Percentiles rank a stretch among this genome's conserved stretches.
phyloP scores from a whole-genome alignment of 1,284 basidiomycete species.

The Chalciporus sp. region DNA sequence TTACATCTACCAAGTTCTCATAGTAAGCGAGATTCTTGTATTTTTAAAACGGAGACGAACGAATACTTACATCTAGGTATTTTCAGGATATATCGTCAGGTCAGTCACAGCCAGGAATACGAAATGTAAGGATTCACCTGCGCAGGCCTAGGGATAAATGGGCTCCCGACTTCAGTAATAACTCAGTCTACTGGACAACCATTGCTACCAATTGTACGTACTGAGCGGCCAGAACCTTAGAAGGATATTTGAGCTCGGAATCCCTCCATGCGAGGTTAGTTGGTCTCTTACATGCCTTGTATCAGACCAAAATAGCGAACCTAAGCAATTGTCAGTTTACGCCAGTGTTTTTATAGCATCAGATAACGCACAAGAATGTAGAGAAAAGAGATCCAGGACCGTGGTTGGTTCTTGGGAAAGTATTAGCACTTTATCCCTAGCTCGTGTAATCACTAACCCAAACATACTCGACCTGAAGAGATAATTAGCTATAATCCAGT shows the following conservation, averaged over 20 bases:
- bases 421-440: not conserved
- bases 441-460: not conserved
- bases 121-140: not conserved
- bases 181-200: no score
- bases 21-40: not conserved
- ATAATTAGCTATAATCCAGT: not conserved
- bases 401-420: not conserved
- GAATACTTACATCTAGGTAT: not conserved
- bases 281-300: not conserved
- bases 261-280: no score
- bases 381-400: not conserved
- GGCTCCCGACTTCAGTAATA: not conserved
- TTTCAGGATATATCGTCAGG: not conserved
- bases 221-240: not conserved
- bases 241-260: not conserved
- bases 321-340: no score
- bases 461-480: not conserved
- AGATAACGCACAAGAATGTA: not conserved
- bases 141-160: not conserved
- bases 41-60: not conserved
- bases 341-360: no score
- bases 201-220: no score
- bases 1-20: not conserved
- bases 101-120: not conserved
- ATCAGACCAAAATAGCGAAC: not conserved